Percentiles rank a stretch among this genome's conserved stretches.
Evolutionary conservation across 257 asterid species (phyloP).

Genomic region (Plantago ovata): DNA sequence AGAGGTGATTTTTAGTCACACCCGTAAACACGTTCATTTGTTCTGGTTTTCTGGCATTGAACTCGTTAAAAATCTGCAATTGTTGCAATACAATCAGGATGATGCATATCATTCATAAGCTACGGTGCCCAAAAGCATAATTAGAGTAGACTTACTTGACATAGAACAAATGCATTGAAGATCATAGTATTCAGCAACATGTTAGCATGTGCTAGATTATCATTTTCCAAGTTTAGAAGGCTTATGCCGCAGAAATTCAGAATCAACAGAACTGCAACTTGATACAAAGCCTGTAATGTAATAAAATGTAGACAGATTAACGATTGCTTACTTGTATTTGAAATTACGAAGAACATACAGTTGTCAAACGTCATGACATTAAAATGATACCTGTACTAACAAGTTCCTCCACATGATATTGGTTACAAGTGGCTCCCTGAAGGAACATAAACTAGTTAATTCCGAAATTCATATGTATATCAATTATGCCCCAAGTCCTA

Average conservation of each 20-base stretch:
- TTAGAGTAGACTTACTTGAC: constrained; percentile 67
- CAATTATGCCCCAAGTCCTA: too few relatives aligned
- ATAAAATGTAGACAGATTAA: neutral
- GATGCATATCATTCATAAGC: neutral
- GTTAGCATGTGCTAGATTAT: constrained; percentile 43
- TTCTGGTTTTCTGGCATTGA: constrained; percentile 89
- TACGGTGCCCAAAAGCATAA: neutral
- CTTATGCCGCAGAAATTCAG: constrained; percentile 61
- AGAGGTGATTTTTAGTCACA: constrained; percentile 76
- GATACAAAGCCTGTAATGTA: constrained; percentile 65
- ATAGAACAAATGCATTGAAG: constrained; percentile 80
- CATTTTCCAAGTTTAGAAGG: constrained; percentile 52
- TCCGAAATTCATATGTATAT: neutral
- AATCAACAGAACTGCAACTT: constrained; percentile 67
- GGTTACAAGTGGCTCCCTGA: constrained; percentile 91
- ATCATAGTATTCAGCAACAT: constrained; percentile 74
- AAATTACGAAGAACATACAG: neutral
- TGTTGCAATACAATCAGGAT: neutral
- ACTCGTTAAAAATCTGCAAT: constrained; percentile 75
- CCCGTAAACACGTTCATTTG: constrained; percentile 72
- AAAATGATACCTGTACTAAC: constrained; percentile 54
- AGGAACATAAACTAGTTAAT: constrained; percentile 1
- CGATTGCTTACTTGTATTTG: constrained; percentile 7
- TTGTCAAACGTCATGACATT: neutral
- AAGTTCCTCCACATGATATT: constrained; percentile 98